Percentiles rank a stretch among this genome's conserved stretches.
These are phyloP conservation scores for Nicotiana tabacum DNA, from an alignment of 257 asterid species.

Conservation along the genomic window DNA sequence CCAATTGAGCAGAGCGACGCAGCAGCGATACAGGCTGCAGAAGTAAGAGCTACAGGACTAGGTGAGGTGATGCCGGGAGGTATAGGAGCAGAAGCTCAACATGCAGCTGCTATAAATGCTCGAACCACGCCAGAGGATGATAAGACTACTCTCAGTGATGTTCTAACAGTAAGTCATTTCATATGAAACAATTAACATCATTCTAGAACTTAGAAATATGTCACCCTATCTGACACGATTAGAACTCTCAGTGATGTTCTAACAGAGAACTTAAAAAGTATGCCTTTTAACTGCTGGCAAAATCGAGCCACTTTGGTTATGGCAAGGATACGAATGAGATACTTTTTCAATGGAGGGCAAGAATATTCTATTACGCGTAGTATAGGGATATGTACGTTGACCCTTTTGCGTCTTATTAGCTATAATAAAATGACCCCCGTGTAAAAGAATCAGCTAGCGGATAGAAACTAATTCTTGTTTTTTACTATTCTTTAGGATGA, in stretches of 20 bases:
- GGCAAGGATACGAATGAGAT: no score
- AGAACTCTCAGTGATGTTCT: no score
- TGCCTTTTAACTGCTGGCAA: no score
- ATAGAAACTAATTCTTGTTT: background rate
- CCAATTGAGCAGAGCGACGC: constrained; percentile 49
- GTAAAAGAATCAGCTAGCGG: no score
- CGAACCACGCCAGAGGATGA: constrained; percentile 19
- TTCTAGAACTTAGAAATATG: background rate
- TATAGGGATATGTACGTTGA: no score
- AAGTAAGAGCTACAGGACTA: constrained; percentile 51
- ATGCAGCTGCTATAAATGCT: constrained; percentile 34
- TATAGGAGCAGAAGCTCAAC: constrained; percentile 43
- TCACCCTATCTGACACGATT: no score
- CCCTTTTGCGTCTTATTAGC: no score
- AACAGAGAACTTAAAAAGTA: no score
- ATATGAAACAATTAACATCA: background rate
- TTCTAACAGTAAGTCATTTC: constrained; percentile 27
- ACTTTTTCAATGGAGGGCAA: no score
- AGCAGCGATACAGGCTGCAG: constrained; percentile 66
- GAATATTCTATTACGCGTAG: no score
- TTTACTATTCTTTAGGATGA: constrained; percentile 37
- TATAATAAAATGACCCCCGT: no score
- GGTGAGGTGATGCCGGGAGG: constrained; percentile 43
- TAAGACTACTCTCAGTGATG: constrained; percentile 42
- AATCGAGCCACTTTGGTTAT: no score